phyloP scores from a whole-genome alignment of 352 stramenopile species.

The Phytophthora megakarya region DNA sequence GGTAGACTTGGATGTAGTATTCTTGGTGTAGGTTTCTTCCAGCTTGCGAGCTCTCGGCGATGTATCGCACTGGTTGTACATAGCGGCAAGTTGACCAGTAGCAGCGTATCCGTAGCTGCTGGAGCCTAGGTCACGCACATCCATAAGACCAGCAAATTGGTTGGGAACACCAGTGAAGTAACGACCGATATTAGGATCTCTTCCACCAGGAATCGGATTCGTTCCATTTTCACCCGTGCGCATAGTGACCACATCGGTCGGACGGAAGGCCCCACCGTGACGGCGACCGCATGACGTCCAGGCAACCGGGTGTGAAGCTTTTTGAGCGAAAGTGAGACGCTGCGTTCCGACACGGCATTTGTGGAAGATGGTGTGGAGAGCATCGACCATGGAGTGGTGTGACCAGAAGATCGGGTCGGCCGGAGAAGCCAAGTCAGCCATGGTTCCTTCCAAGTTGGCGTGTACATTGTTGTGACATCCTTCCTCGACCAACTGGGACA shows the following conservation, averaged over 20 bases:
- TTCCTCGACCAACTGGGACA: constrained; percentile 55
- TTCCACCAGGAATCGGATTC: constrained; percentile 35
- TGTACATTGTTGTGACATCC: constrained; percentile 78
- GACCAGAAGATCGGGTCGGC: constrained; percentile 79
- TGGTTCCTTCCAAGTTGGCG: constrained; percentile 48
- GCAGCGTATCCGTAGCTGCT: constrained; percentile 65
- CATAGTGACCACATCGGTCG: constrained; percentile 45
- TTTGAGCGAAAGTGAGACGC: constrained; percentile 53
- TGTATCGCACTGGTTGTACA: constrained; percentile 49
- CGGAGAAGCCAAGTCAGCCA: constrained; percentile 57
- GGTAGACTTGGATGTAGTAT: constrained; percentile 8
- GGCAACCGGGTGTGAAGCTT: constrained; percentile 44
- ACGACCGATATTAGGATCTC: constrained; percentile 43
- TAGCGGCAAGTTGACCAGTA: constrained; percentile 42
- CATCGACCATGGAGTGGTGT: constrained; percentile 71
- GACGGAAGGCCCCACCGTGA: constrained; percentile 41
- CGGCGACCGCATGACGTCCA: constrained; percentile 49
- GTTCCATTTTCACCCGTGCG: constrained; percentile 38
- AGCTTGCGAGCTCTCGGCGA: constrained; percentile 31
- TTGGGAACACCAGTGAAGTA: constrained; percentile 42
- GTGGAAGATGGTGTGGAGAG: constrained; percentile 70
- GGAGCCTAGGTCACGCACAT: constrained; percentile 46
- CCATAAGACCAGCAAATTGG: constrained; percentile 51
- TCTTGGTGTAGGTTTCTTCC: constrained; percentile 11
- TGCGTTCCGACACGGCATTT: constrained; percentile 61